Conservation (phyloP, 805 yeast genomes). For the Metschnikowia vanudenii region DNA sequence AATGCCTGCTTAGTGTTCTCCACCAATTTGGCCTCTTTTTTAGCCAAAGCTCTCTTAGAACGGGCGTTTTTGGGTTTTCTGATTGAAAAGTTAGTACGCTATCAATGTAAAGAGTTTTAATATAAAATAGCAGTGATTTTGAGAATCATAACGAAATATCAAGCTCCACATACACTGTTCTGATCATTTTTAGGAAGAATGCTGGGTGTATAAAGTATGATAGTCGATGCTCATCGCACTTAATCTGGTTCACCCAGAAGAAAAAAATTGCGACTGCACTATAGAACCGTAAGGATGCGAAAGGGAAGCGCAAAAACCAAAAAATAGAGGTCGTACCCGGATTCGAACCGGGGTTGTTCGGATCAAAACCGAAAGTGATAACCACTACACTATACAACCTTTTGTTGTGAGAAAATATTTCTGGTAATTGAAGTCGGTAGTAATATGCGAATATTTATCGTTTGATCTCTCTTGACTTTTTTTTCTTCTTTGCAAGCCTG, state of each 20-base stretch:
- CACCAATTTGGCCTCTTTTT: slow-evolving; percentile 80
- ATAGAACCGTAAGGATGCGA: slow-evolving; percentile 4
- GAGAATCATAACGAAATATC: not conserved
- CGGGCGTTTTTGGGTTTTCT: slow-evolving; percentile 92
- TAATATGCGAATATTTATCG: not conserved
- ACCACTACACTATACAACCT: slow-evolving; percentile 72
- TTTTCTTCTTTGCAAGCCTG: too few relatives aligned
- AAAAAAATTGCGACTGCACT: slow-evolving; percentile 6
- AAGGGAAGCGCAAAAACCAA: not conserved
- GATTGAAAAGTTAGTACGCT: slow-evolving; percentile 26
- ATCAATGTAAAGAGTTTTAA: too few relatives aligned
- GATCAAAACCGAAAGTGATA: slow-evolving; percentile 81
- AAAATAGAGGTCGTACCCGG: slow-evolving; percentile 66
- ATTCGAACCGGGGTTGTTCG: slow-evolving; percentile 82
- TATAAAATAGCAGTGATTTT: not conserved
- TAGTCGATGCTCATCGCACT: slow-evolving; percentile 18
- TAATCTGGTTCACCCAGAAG: slow-evolving; percentile 1
- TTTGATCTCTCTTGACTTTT: too few relatives aligned
- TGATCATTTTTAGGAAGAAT: slow-evolving; percentile 27
- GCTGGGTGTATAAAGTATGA: not conserved
- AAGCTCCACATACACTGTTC: slow-evolving; percentile 33
- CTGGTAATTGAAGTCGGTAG: not conserved
- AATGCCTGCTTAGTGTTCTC: slow-evolving; percentile 90
- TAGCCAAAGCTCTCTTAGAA: slow-evolving; percentile 89
- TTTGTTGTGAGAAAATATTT: not conserved